phyloP scores from a whole-genome alignment of 345 rosid species.

The Euphorbia lathyris region DNA sequence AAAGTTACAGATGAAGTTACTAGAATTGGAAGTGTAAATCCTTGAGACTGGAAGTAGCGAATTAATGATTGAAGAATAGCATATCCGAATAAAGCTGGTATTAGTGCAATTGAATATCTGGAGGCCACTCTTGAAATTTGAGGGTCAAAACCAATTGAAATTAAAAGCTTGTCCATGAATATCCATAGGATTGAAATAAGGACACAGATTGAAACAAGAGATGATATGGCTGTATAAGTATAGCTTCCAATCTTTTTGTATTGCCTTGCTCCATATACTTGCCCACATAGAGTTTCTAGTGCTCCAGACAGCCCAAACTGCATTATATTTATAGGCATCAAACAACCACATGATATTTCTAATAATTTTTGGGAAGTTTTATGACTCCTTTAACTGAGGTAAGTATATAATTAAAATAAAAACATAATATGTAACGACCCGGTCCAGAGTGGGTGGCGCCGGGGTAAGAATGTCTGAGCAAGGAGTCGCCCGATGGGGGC shows the following conservation, averaged over 20 bases:
- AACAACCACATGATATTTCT: too few species aligned
- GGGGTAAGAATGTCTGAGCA: too few species aligned
- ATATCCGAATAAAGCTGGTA: constrained; percentile 42
- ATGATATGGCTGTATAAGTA: constrained; percentile 36
- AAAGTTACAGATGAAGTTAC: constrained; percentile 35
- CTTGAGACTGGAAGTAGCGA: constrained; percentile 46
- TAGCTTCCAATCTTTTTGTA: constrained; percentile 34
- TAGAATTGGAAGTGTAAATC: constrained; percentile 40
- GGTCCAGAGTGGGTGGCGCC: too few species aligned
- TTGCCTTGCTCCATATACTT: constrained; percentile 38
- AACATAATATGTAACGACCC: too few species aligned
- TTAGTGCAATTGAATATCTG: constrained; percentile 39
- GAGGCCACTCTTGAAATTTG: constrained; percentile 38
- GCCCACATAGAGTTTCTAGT: constrained; percentile 59
- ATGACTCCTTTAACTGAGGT: too few species aligned
- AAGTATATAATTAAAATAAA: too few species aligned
- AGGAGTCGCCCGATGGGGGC: too few species aligned
- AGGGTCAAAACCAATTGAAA: constrained; percentile 39
- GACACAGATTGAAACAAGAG: constrained; percentile 31
- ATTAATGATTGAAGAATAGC: constrained; percentile 38
- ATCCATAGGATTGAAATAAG: constrained; percentile 40
- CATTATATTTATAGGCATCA: background rate
- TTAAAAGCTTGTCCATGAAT: constrained; percentile 42
- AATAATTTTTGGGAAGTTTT: too few species aligned
- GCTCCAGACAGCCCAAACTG: constrained; percentile 37